phyloP scores from a whole-genome alignment of 768 basidiomycete genomes.

The Agaricus blazei region DNA sequence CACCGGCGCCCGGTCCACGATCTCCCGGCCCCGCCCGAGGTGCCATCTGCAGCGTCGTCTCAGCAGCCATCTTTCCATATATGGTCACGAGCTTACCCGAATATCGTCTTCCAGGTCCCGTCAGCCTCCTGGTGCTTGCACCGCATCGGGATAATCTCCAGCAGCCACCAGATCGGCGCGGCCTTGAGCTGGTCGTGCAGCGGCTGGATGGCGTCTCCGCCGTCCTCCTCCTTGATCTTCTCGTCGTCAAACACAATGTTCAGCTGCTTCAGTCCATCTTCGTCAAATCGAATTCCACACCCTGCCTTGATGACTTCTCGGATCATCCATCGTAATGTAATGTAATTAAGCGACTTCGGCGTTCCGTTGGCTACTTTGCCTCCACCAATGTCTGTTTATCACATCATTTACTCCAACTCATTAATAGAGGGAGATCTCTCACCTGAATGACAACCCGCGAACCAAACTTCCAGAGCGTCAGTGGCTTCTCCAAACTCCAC shows the following conservation, averaged over 20 bases:
- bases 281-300: conserved; percentile 59
- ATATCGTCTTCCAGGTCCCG: conserved; percentile 49
- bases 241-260: conserved; percentile 24
- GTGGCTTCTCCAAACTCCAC: conserved; percentile 1
- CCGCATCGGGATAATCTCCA: conserved; percentile 57
- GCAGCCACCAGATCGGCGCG: conserved; percentile 57
- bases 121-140: conserved; percentile 52
- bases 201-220: conserved; percentile 40
- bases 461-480: conserved; percentile 79
- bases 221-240: conserved; percentile 21
- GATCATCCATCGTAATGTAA: conserved; percentile 77
- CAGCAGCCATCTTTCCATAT: not conserved
- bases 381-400: conserved; percentile 61
- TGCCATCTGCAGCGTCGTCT: conserved; percentile 36
- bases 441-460: conserved; percentile 70
- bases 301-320: conserved; percentile 51
- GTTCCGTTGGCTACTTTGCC: conserved; percentile 44
- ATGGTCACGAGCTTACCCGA: conserved; percentile 39
- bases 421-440: conserved; percentile 14
- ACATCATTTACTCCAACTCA: not conserved
- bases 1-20: conserved; percentile 40
- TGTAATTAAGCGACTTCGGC: conserved; percentile 45
- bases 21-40: conserved; percentile 51
- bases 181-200: conserved; percentile 47
- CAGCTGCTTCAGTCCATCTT: conserved; percentile 37